Evolutionary conservation across 2,329 filamentous ascomycete species (phyloP).

Genomic region (Pseudocercospora cruenta): DNA sequence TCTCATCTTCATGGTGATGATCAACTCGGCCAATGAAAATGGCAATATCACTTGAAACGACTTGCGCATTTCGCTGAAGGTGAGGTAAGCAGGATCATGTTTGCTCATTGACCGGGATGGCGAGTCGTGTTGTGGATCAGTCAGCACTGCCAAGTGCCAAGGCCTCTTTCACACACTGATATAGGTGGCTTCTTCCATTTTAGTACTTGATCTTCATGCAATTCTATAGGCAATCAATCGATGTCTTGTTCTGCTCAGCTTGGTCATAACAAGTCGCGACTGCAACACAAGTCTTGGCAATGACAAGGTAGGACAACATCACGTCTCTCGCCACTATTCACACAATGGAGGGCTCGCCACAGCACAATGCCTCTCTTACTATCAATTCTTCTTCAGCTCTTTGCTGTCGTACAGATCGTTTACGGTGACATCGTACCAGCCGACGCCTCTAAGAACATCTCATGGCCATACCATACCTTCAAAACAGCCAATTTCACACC

Average conservation of each 20-base stretch:
- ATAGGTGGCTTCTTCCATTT: too few species aligned
- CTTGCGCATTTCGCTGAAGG: neutral
- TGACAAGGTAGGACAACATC: neutral
- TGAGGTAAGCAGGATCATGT: neutral
- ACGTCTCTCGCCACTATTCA: neutral
- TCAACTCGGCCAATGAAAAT: neutral
- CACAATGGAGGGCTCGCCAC: neutral
- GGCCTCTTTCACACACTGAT: too few species aligned
- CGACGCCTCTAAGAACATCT: conserved; percentile 18
- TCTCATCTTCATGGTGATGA: neutral
- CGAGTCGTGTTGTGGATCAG: too few species aligned
- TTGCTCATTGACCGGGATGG: neutral
- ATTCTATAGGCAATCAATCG: too few species aligned
- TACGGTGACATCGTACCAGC: conserved; percentile 9
- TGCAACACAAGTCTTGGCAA: neutral
- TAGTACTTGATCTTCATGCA: too few species aligned
- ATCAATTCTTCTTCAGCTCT: neutral
- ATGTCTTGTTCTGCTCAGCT: too few species aligned
- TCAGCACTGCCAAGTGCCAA: too few species aligned
- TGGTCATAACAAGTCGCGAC: too few species aligned
- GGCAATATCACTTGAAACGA: neutral
- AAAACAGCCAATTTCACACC: conserved; percentile 23
- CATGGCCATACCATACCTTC: conserved; percentile 23
- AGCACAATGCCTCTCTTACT: neutral
- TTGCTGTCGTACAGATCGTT: neutral